phyloP scores from a whole-genome alignment of 148 eudicot genomes.

The Euryodendron excelsum region DNA sequence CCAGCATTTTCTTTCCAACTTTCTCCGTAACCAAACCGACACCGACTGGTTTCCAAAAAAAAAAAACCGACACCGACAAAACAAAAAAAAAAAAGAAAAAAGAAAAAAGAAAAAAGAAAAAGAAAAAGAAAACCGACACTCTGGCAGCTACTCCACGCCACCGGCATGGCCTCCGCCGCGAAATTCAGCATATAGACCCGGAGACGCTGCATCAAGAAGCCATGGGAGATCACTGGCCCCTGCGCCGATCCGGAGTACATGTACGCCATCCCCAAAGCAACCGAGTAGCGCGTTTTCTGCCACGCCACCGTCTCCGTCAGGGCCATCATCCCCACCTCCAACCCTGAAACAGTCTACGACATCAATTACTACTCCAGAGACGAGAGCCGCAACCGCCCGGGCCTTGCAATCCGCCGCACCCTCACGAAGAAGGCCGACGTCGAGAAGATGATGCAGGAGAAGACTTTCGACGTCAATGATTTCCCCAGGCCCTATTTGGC shows the following conservation, averaged over 20 bases:
- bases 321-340: slow-evolving; percentile 66
- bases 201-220: slow-evolving; percentile 53
- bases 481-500: slow-evolving; percentile 58
- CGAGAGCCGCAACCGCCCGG: slow-evolving; percentile 72
- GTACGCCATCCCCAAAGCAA: slow-evolving; percentile 56
- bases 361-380: slow-evolving; percentile 76
- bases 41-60: too few relatives aligned
- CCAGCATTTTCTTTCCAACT: neutral
- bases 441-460: slow-evolving; percentile 61
- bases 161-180: slow-evolving; percentile 18
- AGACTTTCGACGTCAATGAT: slow-evolving; percentile 43
- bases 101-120: too few relatives aligned
- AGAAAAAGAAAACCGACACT: neutral
- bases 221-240: slow-evolving; percentile 84
- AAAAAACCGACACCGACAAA: too few relatives aligned
- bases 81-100: too few relatives aligned
- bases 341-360: slow-evolving; percentile 65
- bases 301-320: slow-evolving; percentile 57
- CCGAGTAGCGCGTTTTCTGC: slow-evolving; percentile 74
- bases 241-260: slow-evolving; percentile 63
- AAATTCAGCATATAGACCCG: slow-evolving; percentile 48
- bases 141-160: too few relatives aligned
- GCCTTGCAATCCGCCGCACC: slow-evolving; percentile 58
- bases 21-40: neutral
- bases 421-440: slow-evolving; percentile 65